phyloP scores from a whole-genome alignment of 768 basidiomycete genomes.

The Leucogyrophana mollusca region DNA sequence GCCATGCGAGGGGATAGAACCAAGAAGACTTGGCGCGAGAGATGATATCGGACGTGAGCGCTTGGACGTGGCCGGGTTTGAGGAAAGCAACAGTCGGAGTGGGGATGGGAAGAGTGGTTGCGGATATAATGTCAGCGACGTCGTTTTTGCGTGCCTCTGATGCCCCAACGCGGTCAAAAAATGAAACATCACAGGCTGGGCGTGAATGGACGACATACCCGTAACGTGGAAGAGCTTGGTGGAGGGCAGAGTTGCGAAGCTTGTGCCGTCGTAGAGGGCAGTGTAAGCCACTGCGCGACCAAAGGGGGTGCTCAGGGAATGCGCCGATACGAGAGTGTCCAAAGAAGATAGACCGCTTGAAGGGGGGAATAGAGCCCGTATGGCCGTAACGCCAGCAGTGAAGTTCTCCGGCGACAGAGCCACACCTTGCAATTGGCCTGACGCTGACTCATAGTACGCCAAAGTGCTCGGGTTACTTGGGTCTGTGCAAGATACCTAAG shows the following conservation, averaged over 20 bases:
- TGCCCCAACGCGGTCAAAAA: background rate
- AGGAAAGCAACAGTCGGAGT: constrained; percentile 81
- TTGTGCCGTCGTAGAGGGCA: constrained; percentile 71
- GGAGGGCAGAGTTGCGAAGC: constrained; percentile 65
- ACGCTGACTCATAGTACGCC: constrained; percentile 55
- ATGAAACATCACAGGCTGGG: background rate
- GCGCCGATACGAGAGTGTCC: constrained; percentile 77
- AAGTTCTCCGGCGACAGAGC: constrained; percentile 82
- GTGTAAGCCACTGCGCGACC: constrained; percentile 81
- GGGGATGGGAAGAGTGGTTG: constrained; percentile 54
- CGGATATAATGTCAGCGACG: constrained; percentile 47
- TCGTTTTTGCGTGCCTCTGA: constrained; percentile 22
- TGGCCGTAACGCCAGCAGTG: constrained; percentile 85
- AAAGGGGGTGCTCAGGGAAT: constrained; percentile 71
- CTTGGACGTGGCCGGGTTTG: constrained; percentile 59
- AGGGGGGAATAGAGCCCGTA: constrained; percentile 72
- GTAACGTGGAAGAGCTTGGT: constrained; percentile 48
- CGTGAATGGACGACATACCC: constrained; percentile 17
- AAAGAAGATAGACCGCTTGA: constrained; percentile 63
- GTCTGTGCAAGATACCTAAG: constrained; percentile 33
- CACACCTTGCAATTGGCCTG: constrained; percentile 55
- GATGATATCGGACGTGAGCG: constrained; percentile 52
- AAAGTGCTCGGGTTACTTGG: constrained; percentile 66
- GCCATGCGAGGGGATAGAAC: constrained; percentile 63
- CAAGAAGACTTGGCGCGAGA: constrained; percentile 52